Percentiles rank a stretch among this genome's conserved stretches.
phyloP scores from a whole-genome alignment of 2,329 filamentous ascomycete genomes.

The Microdochium trichocladiopsis region DNA sequence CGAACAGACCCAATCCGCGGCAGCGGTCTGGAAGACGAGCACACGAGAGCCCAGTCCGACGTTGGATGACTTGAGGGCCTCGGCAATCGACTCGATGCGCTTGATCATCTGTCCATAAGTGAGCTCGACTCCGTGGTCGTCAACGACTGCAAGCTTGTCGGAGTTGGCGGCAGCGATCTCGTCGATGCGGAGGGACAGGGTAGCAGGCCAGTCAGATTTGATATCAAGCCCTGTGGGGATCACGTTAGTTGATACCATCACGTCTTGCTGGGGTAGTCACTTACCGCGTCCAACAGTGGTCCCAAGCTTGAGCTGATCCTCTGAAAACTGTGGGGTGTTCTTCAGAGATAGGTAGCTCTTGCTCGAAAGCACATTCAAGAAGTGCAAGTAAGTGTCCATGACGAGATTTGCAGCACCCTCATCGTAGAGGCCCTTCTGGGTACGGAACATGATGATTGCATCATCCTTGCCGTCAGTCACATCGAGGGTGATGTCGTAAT shows the following conservation, averaged over 20 bases:
- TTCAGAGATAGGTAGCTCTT: slow-evolving; percentile 1
- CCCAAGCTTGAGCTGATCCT: slow-evolving; percentile 8
- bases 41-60: slow-evolving; percentile 16
- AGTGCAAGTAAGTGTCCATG: slow-evolving; percentile 11
- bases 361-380: slow-evolving; percentile 10
- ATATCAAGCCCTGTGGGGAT: slow-evolving; percentile 2
- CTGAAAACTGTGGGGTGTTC: slow-evolving; percentile 2
- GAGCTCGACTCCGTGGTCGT: slow-evolving; percentile 7
- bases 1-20: slow-evolving; percentile 23
- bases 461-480: slow-evolving; percentile 20
- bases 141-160: not conserved
- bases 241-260: slow-evolving; percentile 4
- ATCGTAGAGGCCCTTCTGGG: slow-evolving; percentile 23
- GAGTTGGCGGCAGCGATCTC: slow-evolving; percentile 15
- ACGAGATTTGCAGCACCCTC: slow-evolving; percentile 15
- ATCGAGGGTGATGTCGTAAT: slow-evolving; percentile 25
- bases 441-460: slow-evolving; percentile 12
- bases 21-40: slow-evolving; percentile 29
- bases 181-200: slow-evolving; percentile 25
- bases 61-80: not conserved
- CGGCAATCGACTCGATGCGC: slow-evolving; percentile 25
- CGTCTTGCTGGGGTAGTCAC: too few relatives aligned
- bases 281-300: slow-evolving; percentile 3
- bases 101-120: slow-evolving; percentile 26
- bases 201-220: slow-evolving; percentile 21